Conservation (phyloP, 495 filamentous ascomycete species). For the Filosporella fistucella region DNA sequence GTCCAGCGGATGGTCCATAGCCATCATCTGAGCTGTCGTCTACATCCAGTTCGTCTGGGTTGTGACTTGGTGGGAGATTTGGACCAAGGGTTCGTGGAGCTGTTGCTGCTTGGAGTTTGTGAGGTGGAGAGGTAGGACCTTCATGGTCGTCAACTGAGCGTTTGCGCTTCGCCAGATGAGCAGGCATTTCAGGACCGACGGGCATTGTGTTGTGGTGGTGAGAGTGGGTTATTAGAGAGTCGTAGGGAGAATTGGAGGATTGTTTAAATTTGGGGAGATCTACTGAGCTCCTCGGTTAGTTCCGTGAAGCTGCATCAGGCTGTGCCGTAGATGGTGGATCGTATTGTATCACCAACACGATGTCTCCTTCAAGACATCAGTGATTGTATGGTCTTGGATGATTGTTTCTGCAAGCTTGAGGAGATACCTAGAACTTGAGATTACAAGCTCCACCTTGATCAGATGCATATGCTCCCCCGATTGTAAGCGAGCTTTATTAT, state of each 20-base stretch:
- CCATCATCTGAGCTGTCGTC: conserved; percentile 17
- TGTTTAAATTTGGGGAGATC: no score
- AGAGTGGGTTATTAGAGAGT: no score
- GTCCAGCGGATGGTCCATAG: conserved; percentile 17
- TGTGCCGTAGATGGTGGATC: conserved; percentile 5
- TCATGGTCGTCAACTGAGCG: conserved; percentile 37
- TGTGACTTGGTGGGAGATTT: conserved; percentile 7
- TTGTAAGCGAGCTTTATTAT: conserved; percentile 16
- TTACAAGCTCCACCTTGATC: no score
- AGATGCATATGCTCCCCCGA: conserved; percentile 12
- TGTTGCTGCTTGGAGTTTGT: conserved; percentile 19
- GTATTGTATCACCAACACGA: conserved; percentile 1
- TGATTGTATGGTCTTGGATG: background rate
- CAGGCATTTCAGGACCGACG: conserved; percentile 45
- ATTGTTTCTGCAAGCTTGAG: no score
- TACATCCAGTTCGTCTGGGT: conserved; percentile 14
- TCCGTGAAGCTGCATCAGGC: background rate
- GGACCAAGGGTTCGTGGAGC: conserved; percentile 14
- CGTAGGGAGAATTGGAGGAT: no score
- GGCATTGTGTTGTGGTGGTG: conserved; percentile 39
- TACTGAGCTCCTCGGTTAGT: background rate
- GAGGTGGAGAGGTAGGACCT: conserved; percentile 20
- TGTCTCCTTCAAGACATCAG: background rate
- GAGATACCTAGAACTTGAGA: no score
- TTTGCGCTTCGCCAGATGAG: conserved; percentile 48